A percentile compares a stretch with the other conserved stretches of the same genome.
Evolutionary conservation across 2,329 filamentous ascomycete genomes (phyloP).

Genomic region (Cytospora paraplurivora): DNA sequence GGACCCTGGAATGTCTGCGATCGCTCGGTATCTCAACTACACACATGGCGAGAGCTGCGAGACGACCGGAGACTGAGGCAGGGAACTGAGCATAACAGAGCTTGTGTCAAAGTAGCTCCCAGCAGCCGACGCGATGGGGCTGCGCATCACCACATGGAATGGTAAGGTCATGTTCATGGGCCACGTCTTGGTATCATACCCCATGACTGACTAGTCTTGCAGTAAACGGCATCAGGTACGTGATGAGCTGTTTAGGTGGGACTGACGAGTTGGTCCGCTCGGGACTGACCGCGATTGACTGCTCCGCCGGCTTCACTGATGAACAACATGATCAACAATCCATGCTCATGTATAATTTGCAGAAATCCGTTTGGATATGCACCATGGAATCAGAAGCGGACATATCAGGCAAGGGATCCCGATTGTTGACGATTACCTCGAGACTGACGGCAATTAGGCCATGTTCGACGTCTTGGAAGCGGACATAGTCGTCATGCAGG

Average conservation of each 20-base stretch:
- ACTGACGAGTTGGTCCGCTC: neutral
- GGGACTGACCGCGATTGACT: neutral
- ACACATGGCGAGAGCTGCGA: slow-evolving; percentile 5
- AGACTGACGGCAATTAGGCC: slow-evolving; percentile 48
- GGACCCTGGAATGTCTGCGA: slow-evolving; percentile 16
- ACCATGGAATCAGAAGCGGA: slow-evolving; percentile 74
- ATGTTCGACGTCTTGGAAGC: slow-evolving; percentile 95
- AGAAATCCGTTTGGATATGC: slow-evolving; percentile 84
- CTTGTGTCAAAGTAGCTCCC: slow-evolving; percentile 1
- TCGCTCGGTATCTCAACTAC: neutral
- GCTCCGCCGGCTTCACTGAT: slow-evolving; percentile 12
- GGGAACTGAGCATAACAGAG: neutral
- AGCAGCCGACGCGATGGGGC: slow-evolving; percentile 55
- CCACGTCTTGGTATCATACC: slow-evolving; percentile 16
- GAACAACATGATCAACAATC: neutral
- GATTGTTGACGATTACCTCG: neutral
- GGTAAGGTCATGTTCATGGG: slow-evolving; percentile 51
- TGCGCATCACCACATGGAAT: slow-evolving; percentile 87
- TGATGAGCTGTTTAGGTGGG: neutral
- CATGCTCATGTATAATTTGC: slow-evolving; percentile 3
- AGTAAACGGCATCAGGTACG: slow-evolving; percentile 82
- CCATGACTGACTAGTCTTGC: slow-evolving; percentile 33
- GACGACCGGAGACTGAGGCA: slow-evolving; percentile 14
- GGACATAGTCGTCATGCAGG: slow-evolving; percentile 93
- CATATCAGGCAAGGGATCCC: slow-evolving; percentile 59